phyloP scores from a whole-genome alignment of 2,329 filamentous ascomycete genomes.

The Penicillium crustosum region DNA sequence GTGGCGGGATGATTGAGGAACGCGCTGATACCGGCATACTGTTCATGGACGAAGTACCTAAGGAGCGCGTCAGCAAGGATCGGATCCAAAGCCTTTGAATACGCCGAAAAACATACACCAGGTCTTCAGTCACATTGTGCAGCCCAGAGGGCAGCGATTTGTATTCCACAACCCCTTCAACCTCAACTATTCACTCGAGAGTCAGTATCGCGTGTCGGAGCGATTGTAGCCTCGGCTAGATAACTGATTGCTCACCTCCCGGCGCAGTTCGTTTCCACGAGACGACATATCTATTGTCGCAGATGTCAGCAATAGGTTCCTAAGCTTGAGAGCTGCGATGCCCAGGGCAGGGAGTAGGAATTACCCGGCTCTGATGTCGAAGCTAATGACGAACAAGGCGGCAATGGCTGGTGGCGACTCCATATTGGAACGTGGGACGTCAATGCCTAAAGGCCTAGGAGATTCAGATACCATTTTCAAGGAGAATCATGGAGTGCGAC shows the following conservation, averaged over 20 bases:
- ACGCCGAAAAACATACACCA: conserved; percentile 52
- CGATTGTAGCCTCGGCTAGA: background rate
- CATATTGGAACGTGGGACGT: conserved; percentile 33
- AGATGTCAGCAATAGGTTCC: conserved; percentile 16
- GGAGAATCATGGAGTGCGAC: conserved; percentile 6
- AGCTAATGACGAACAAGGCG: conserved; percentile 84
- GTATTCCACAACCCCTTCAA: conserved; percentile 90
- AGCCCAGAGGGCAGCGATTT: conserved; percentile 92
- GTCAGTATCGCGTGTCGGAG: conserved; percentile 19
- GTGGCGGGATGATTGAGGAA: conserved; percentile 83
- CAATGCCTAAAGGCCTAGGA: conserved; percentile 34
- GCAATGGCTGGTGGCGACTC: conserved; percentile 57
- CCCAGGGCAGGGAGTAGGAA: conserved; percentile 12
- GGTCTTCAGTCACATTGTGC: conserved; percentile 82
- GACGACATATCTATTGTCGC: conserved; percentile 67
- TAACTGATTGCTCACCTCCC: conserved; percentile 54
- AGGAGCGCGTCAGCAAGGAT: conserved; percentile 12
- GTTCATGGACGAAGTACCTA: conserved; percentile 87
- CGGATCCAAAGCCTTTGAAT: background rate
- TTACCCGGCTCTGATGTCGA: conserved; percentile 89
- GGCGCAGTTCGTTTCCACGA: conserved; percentile 76
- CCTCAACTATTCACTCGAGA: conserved; percentile 45
- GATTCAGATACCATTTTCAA: conserved; percentile 32
- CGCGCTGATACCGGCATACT: conserved; percentile 83
- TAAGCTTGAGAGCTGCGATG: conserved; percentile 6